Evolutionary conservation across 2,329 filamentous ascomycete genomes (phyloP), one percentile per base, ranked within the genome.

Genomic region (Fusarium chaquense): DNA sequence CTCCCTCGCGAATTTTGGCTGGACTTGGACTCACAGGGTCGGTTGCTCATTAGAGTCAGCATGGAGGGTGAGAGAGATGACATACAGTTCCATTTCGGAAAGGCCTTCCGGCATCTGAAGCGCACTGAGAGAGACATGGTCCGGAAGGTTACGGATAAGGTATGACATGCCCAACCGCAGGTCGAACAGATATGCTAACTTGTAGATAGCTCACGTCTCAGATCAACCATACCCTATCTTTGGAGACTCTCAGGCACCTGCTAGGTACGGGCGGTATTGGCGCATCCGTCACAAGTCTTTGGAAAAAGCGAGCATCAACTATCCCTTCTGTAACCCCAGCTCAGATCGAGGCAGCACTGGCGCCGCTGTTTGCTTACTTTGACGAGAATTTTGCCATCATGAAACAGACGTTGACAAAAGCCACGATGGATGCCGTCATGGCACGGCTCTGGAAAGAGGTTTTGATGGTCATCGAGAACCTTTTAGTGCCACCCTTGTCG

Each of bases 11-110:
- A 99, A 79, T 98, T 97, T 78, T 99, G 96, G 96, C 88, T 99
- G 20, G 95, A 98, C 77, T 87, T 99, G 47, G 96, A 99, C 78
- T 97, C 95, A 0, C 96, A 99, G 79, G 96, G 96, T 10, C 88
- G 95, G 52, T 81, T 99, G 33, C 82, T 99, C 60, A 87, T 99
- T 54, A 89, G 95, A 67, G 94, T 99, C 54, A 98, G 94, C 77
- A 99, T 99, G 96, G 96, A 99, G 81, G 96, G 96, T 53, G 96
- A 99, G 81, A 89, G 96, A 67, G 96, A 99, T 77, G 96, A 99
- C 77, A 99, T 99, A 62, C 93, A 98, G 76, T 99, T 99, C 80
- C 95, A 98, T 77, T 98, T 98, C 80, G 96, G 94, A 74, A 98
- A 98, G 81, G 93, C 96, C 28, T 99, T 99, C 83, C 89, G 96